Base-by-base conservation (phyloP, 1,284 basidiomycete species). In the Mycosarcoma maydis region DNA sequence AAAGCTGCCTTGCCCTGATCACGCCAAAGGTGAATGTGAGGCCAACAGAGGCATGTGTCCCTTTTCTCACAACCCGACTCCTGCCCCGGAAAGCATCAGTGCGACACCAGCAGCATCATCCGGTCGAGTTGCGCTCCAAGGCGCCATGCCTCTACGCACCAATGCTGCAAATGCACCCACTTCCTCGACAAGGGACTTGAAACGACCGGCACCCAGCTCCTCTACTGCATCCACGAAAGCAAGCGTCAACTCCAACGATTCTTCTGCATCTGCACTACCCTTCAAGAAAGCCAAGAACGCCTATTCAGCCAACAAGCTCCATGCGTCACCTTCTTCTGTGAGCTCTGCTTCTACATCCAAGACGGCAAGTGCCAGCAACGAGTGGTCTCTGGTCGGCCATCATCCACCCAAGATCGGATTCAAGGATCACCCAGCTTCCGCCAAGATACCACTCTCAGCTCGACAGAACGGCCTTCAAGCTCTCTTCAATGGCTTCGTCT, bases 1-100 rank as follows among this genome's bases (percentile, higher is more conserved):
- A 37, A 59, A 49, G 48, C 44, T 77, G 40, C 70, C 72, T 27
- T 77, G 75, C 34, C 75, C 73, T 24, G 69, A 73, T 22, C 66
- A 65, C 29, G 65, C 58, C 8, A 59, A 66, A 17, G 72, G 73
- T 16, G 61, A 67, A 13, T 77, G 73, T 34, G 66, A 69, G 13
- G 10, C 38, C 36, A 48, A 40, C 22, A 54, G 75, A n/a, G 42
- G 56, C 10, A 16, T 45, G 11, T 77, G 75, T 37, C 61, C 72
- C 20, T 76, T 69, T 37, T 72, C 68, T 26, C 75, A 77, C 45
- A 52, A 70, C 23, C 22, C 57, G 2, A 27, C 44, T 9, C 11
- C 45, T 22, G 33, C 24, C 6, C 16, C 10, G n/a, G 11, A 38
- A 23, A 36, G 41, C 34, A n/a, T 38, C 5, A 16, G 29, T 27